Evolutionary conservation across 352 stramenopile species (phyloP).

Genomic region (Blastocystis sp.): DNA sequence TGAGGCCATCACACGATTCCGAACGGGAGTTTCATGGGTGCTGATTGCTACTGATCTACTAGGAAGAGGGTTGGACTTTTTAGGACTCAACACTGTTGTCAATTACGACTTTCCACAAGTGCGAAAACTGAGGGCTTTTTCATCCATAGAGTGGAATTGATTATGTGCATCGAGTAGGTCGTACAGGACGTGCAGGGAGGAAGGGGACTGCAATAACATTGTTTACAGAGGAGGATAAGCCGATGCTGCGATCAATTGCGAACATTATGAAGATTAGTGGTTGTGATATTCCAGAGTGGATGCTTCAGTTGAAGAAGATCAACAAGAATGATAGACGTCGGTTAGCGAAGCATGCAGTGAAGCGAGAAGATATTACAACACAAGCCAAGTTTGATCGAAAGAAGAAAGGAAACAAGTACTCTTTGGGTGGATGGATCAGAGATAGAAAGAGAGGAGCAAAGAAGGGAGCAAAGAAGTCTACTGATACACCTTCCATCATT

Average conservation of each 20-base stretch:
- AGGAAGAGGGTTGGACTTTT: slow-evolving; percentile 96
- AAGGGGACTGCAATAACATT: slow-evolving; percentile 91
- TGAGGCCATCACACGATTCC: slow-evolving; percentile 88
- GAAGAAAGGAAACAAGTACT: slow-evolving; percentile 72
- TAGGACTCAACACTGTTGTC: slow-evolving; percentile 97
- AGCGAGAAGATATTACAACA: slow-evolving; percentile 75
- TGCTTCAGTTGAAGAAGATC: slow-evolving; percentile 87
- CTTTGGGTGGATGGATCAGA: slow-evolving; percentile 20
- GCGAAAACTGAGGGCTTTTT: not conserved
- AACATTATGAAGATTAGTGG: slow-evolving; percentile 97
- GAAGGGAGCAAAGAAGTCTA: not conserved
- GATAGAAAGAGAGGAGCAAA: slow-evolving; percentile 21
- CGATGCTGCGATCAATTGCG: slow-evolving; percentile 88
- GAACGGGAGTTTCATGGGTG: slow-evolving; percentile 91
- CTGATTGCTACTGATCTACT: slow-evolving; percentile 99
- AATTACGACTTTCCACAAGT: slow-evolving; percentile 95
- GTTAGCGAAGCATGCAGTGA: slow-evolving; percentile 69
- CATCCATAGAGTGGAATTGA: slow-evolving; percentile 80
- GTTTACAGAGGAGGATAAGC: slow-evolving; percentile 87
- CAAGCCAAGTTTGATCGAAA: slow-evolving; percentile 75
- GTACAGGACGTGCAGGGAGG: slow-evolving; percentile 86
- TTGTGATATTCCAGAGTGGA: slow-evolving; percentile 94
- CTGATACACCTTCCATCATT: too few species aligned
- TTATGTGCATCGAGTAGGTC: slow-evolving; percentile 95
- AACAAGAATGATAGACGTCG: slow-evolving; percentile 16